Evolutionary conservation across 2,329 filamentous ascomycete genomes (phyloP).

Genomic region (Onygena corvina): DNA sequence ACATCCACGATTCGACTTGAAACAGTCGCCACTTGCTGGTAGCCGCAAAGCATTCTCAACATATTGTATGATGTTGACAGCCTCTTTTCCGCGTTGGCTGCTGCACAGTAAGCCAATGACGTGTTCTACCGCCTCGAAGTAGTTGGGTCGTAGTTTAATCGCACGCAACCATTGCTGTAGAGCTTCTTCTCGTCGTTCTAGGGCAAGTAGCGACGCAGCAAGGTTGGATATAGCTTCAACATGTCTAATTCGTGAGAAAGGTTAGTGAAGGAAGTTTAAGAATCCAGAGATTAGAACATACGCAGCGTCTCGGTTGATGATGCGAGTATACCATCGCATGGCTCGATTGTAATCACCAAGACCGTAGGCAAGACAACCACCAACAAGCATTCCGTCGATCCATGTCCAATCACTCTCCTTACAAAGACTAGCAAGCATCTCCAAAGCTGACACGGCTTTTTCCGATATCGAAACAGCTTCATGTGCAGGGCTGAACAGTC

Average conservation of each 20-base stretch:
- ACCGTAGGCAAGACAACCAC: constrained; percentile 83
- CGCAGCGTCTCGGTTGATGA: constrained; percentile 47
- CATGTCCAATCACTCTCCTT: constrained; percentile 74
- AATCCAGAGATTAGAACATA: constrained; percentile 24
- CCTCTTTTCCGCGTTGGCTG: constrained; percentile 68
- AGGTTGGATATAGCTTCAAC: constrained; percentile 91
- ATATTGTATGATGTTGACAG: constrained; percentile 73
- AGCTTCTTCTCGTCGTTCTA: constrained; percentile 71
- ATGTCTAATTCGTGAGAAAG: constrained; percentile 45
- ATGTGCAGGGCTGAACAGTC: constrained; percentile 23
- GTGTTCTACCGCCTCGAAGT: constrained; percentile 92
- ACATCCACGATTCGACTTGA: constrained; percentile 41
- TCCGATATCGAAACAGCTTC: constrained; percentile 36
- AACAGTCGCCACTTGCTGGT: constrained; percentile 35
- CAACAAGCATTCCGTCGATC: constrained; percentile 84
- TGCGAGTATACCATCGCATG: constrained; percentile 41
- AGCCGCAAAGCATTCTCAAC: constrained; percentile 62
- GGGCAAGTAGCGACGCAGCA: constrained; percentile 74
- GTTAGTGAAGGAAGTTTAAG: constrained; percentile 7
- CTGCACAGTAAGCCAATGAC: constrained; percentile 76
- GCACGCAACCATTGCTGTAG: constrained; percentile 74
- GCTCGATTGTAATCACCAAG: constrained; percentile 68
- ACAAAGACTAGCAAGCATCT: constrained; percentile 61
- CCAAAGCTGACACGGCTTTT: constrained; percentile 55
- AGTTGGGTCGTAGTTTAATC: constrained; percentile 70